Conservation (phyloP, 176 grass and related monocot species). For the Bonia amplexicaulis region DNA sequence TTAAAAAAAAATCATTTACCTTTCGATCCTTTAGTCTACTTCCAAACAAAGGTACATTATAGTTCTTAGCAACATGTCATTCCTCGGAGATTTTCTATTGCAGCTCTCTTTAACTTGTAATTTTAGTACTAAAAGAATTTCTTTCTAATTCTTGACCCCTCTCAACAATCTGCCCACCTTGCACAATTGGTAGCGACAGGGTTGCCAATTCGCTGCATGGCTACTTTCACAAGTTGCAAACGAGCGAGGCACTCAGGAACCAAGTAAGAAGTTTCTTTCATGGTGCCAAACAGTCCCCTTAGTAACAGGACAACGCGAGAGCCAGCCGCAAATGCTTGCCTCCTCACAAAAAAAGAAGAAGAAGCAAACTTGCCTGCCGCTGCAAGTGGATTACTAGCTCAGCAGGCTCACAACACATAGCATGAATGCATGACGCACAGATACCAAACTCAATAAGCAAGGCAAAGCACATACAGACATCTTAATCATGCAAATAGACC, state of each 20-base stretch:
- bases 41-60: neutral
- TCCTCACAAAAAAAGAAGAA: neutral
- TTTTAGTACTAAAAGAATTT: neutral
- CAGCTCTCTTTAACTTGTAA: neutral
- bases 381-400: constrained; percentile 1
- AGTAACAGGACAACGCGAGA: neutral
- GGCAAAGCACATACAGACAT: neutral
- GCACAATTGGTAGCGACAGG: neutral
- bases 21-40: neutral
- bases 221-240: neutral
- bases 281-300: neutral
- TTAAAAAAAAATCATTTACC: neutral
- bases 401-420: neutral
- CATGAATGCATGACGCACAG: neutral
- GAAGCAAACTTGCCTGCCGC: neutral
- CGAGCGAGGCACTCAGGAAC: neutral
- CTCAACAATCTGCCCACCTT: neutral
- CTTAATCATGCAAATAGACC: neutral
- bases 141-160: neutral
- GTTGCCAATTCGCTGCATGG: neutral
- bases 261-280: neutral
- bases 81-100: neutral
- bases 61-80: neutral
- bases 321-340: neutral
- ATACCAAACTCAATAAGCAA: neutral